phyloP scores from a whole-genome alignment of 768 basidiomycete species.

The Tricholoma saponaceum region DNA sequence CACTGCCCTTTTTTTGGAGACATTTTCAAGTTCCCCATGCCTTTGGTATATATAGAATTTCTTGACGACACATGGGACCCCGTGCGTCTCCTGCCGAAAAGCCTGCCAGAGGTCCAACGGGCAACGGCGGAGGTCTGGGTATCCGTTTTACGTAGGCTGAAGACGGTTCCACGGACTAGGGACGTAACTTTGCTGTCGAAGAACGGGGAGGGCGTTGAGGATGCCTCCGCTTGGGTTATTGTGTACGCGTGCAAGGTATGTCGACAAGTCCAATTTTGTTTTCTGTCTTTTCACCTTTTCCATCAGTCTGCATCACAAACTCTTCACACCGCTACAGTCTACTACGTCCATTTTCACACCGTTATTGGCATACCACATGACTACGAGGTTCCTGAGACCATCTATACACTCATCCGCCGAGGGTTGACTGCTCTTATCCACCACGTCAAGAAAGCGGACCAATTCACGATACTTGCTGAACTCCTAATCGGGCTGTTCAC shows the following conservation, averaged over 20 bases:
- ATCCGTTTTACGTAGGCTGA: conserved; percentile 67
- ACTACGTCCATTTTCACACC: conserved; percentile 58
- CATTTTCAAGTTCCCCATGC: conserved; percentile 67
- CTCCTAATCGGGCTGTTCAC: conserved; percentile 41
- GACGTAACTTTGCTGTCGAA: conserved; percentile 53
- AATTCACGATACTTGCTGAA: conserved; percentile 56
- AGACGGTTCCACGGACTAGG: conserved; percentile 50
- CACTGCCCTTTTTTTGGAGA: conserved; percentile 60
- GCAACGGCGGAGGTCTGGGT: conserved; percentile 89
- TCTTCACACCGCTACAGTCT: conserved; percentile 75
- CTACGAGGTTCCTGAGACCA: conserved; percentile 32
- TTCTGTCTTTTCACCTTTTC: conserved; percentile 2
- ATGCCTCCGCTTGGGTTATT: conserved; percentile 68
- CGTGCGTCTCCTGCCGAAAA: conserved; percentile 50
- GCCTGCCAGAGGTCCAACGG: conserved; percentile 68
- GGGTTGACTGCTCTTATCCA: conserved; percentile 78
- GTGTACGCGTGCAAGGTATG: conserved; percentile 77
- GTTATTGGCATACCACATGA: conserved; percentile 54
- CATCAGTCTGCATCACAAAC: conserved; percentile 73
- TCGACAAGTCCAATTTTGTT: conserved; percentile 1
- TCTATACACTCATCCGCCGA: conserved; percentile 61
- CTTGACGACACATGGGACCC: conserved; percentile 58
- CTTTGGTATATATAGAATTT: conserved; percentile 50
- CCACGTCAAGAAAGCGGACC: conserved; percentile 68
- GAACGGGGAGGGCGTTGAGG: conserved; percentile 48